Conservation (phyloP, 2,329 filamentous ascomycete genomes). For the Cytospora chrysosperma region DNA sequence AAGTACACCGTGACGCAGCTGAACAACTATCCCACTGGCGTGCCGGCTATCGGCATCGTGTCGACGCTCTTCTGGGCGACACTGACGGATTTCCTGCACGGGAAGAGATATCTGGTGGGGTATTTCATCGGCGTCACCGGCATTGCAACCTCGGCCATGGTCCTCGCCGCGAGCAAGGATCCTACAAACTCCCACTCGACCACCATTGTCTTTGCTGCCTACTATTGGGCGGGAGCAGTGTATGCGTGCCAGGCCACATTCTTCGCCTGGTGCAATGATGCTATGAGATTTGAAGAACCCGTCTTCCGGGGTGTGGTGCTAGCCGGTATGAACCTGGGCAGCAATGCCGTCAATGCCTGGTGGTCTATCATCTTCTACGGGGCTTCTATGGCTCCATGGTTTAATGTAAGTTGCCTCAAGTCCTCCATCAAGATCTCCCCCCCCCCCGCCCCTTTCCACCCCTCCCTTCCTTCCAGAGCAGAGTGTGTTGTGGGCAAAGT, state of each 20-base stretch:
- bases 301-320: conserved; percentile 65
- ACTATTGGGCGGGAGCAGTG: conserved; percentile 68
- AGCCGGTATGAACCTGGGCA: conserved; percentile 70
- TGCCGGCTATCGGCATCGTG: conserved; percentile 55
- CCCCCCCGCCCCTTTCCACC: no score
- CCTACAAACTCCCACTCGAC: conserved; percentile 44
- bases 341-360: conserved; percentile 69
- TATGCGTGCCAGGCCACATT: conserved; percentile 74
- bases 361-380: conserved; percentile 72
- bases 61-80: conserved; percentile 69
- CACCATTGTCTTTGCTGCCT: conserved; percentile 59
- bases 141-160: conserved; percentile 60
- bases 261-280: conserved; percentile 75
- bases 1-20: conserved; percentile 48
- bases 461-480: no score
- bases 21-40: conserved; percentile 58
- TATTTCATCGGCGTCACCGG: conserved; percentile 68
- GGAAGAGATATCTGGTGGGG: conserved; percentile 63
- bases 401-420: conserved; percentile 47
- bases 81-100: conserved; percentile 62
- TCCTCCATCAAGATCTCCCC: no score
- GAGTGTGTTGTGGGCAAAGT: conserved; percentile 2
- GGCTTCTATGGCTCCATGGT: conserved; percentile 64
- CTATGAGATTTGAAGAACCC: conserved; percentile 62
- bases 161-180: conserved; percentile 51